phyloP scores from a whole-genome alignment of 805 yeast species.

The Wickerhamomyces chambardii region DNA sequence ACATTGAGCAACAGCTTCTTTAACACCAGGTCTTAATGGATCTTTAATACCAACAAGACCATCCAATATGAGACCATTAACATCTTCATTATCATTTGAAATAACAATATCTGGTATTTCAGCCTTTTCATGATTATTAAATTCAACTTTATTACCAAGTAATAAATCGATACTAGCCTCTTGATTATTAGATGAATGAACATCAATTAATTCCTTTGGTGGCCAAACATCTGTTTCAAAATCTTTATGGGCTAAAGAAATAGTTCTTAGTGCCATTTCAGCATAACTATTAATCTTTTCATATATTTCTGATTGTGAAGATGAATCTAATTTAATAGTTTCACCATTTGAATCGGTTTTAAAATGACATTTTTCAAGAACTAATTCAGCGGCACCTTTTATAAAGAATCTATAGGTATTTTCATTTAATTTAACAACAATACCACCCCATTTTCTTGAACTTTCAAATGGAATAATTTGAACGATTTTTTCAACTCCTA shows the following conservation, averaged over 20 bases:
- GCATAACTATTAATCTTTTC: conserved; percentile 53
- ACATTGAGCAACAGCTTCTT: conserved; percentile 83
- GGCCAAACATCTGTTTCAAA: conserved; percentile 55
- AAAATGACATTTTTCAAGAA: conserved; percentile 50
- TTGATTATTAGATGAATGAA: conserved; percentile 15
- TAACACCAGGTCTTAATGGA: conserved; percentile 86
- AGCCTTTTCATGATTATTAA: conserved; percentile 9
- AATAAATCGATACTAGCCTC: conserved; percentile 36
- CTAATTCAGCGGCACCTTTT: conserved; percentile 94
- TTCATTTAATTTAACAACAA: conserved; percentile 45
- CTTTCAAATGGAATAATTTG: conserved; percentile 90
- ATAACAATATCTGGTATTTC: conserved; percentile 20
- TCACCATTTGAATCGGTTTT: conserved; percentile 23
- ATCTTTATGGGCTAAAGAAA: conserved; percentile 80
- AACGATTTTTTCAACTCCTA: conserved; percentile 33
- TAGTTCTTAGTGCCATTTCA: conserved; percentile 73
- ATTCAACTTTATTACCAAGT: conserved; percentile 23
- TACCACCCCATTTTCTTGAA: conserved; percentile 86
- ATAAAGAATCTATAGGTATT: conserved; percentile 47
- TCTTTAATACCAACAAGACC: conserved; percentile 90
- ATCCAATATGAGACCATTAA: conserved; percentile 43
- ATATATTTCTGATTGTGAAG: conserved; percentile 19
- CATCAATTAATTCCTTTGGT: conserved; percentile 36
- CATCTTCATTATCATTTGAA: conserved; percentile 12
- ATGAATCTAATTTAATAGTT: conserved; percentile 19